Percentiles rank a stretch among this genome's conserved stretches.
Evolutionary conservation across 495 filamentous ascomycete species (phyloP).

Genomic region (Darksidea phi): DNA sequence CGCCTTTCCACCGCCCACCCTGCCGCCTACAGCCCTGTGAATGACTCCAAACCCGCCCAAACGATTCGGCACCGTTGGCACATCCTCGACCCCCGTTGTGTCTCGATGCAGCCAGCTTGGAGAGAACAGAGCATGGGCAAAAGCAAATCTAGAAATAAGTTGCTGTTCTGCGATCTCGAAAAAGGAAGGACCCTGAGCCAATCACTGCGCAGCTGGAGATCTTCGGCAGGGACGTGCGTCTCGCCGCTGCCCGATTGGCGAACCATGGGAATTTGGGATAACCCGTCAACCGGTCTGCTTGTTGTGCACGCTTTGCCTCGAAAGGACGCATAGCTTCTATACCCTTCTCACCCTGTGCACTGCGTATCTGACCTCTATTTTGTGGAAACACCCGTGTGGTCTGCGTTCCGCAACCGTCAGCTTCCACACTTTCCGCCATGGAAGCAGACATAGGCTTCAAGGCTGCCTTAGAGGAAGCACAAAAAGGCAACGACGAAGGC

Average conservation of each 20-base stretch:
- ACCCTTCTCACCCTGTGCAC: slow-evolving; percentile 1
- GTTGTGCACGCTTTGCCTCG: background rate
- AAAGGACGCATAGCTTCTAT: background rate
- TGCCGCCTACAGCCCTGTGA: slow-evolving; percentile 23
- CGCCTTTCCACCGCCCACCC: slow-evolving; percentile 25
- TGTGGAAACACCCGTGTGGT: background rate
- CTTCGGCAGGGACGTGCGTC: too few relatives aligned
- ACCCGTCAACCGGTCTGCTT: background rate
- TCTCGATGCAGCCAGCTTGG: too few relatives aligned
- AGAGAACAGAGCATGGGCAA: too few relatives aligned
- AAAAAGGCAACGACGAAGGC: slow-evolving; percentile 64
- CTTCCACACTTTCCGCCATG: slow-evolving; percentile 42
- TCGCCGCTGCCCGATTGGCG: too few relatives aligned
- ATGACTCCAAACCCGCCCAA: background rate
- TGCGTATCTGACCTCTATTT: background rate
- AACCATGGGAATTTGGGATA: too few relatives aligned
- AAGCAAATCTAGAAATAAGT: background rate
- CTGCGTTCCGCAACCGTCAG: background rate
- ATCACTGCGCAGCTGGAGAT: too few relatives aligned
- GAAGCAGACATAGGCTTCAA: slow-evolving; percentile 55
- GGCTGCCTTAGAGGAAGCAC: slow-evolving; percentile 76
- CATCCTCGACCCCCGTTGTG: too few relatives aligned
- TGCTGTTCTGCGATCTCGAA: too few relatives aligned
- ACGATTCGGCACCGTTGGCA: background rate
- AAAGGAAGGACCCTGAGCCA: too few relatives aligned